Base-by-base conservation (phyloP, 164 flowering plant species). In the Euptelea pleiosperma region DNA sequence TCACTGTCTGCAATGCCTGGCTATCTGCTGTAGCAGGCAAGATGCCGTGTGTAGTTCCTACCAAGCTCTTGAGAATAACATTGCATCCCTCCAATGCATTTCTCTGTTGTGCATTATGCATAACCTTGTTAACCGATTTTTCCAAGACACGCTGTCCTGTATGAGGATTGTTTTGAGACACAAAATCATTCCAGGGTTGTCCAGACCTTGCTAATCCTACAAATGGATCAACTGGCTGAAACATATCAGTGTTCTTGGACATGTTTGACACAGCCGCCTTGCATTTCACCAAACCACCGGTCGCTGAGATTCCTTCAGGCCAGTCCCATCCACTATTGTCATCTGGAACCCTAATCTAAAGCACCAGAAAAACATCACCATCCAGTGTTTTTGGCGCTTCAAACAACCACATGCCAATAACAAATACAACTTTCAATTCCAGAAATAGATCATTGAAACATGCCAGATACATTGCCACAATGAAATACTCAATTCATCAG, bases 271-370 rank as follows among this genome's bases (percentile, higher is more conserved):
- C 15, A 42, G 59, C 14, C 30, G 57, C 42, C 45, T 43, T 55
- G 61, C 65, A 55, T 54, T 79, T 72, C 22, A 62, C 47, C 59
- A 72, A 73, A 62, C 69, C 73, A 68, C 75, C 66, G 39, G 73
- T 56, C 60, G 70, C 63, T 37, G 79, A 66, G 43, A 69, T 67
- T 68, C 73, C 82, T 70, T 77, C 76, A 70, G 82, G 79, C 90
- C 90, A 84, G 62, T 85, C 82, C 91, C 91, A 85, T 54, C 82
- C 87, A 71, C 65, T 62, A 57, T 64, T 78, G 58, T 82, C 85
- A 57, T 79, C 91, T 37, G 77, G 81, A 74, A 75, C 57, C 80
- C 82, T 85, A 66, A 82, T 77, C 91, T 85, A 79, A 80, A 77
- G 75, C 79, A 80, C 67, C 75, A 81, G 70, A 74, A 80, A 79